These are phyloP conservation scores for Pyrus hybrid DNA, from an alignment of 331 rosid genomes.

Conservation along the genomic window DNA sequence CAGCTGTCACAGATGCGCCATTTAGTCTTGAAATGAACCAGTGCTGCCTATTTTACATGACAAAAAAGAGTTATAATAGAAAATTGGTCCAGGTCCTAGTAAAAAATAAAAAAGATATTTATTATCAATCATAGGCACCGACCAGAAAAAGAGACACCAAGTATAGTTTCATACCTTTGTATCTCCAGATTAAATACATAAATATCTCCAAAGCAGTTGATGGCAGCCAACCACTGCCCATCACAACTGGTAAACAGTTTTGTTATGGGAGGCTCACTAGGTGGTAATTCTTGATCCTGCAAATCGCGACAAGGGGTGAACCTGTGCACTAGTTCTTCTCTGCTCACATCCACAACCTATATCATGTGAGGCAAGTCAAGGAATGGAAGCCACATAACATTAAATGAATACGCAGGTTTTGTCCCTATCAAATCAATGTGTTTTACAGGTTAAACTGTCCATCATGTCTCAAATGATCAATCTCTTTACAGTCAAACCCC, in stretches of 20 bases:
- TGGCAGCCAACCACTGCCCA: slow-evolving; percentile 95
- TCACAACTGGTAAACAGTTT: slow-evolving; percentile 84
- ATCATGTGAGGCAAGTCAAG: slow-evolving; percentile 8
- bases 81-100: background rate
- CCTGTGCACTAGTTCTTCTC: slow-evolving; percentile 47
- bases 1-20: slow-evolving; percentile 89
- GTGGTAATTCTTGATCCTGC: slow-evolving; percentile 48
- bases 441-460: background rate
- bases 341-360: slow-evolving; percentile 64
- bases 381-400: background rate
- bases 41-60: slow-evolving; percentile 73
- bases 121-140: background rate
- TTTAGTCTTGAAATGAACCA: slow-evolving; percentile 93
- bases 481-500: background rate
- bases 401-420: background rate
- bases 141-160: background rate
- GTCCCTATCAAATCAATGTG: background rate
- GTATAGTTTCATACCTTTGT: slow-evolving; percentile 41
- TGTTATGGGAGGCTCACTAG: slow-evolving; percentile 88
- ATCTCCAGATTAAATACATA: slow-evolving; percentile 80
- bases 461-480: background rate
- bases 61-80: background rate
- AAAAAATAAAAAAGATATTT: background rate
- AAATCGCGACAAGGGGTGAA: slow-evolving; percentile 62
- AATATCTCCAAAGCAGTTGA: slow-evolving; percentile 93